These are phyloP conservation scores for Pseudofabraea citricarpa DNA, from an alignment of 2,329 filamentous ascomycete species.

Conservation along the genomic window DNA sequence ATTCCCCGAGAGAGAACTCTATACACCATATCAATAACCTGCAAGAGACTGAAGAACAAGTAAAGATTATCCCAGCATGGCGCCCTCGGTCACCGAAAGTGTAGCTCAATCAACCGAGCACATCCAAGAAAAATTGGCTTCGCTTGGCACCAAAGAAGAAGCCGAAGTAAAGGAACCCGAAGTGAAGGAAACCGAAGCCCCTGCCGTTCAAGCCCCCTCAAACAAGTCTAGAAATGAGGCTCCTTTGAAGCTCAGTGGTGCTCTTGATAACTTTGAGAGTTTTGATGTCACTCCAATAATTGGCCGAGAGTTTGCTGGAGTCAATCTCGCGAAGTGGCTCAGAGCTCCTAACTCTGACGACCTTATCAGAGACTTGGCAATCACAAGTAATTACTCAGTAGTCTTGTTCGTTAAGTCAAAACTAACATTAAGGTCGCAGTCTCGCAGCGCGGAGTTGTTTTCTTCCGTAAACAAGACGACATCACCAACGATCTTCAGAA, in stretches of 20 bases:
- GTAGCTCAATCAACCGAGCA: slow-evolving; percentile 16
- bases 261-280: slow-evolving; percentile 21
- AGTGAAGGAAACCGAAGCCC: slow-evolving; percentile 8
- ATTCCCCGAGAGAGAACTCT: background rate
- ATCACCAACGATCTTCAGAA: slow-evolving; percentile 62
- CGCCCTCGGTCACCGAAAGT: slow-evolving; percentile 21
- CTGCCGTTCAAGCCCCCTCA: slow-evolving; percentile 15
- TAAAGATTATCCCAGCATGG: slow-evolving; percentile 12
- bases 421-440: too few relatives aligned
- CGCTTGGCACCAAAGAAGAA: slow-evolving; percentile 3
- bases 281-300: slow-evolving; percentile 41
- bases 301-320: slow-evolving; percentile 37
- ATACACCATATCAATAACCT: background rate
- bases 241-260: slow-evolving; percentile 23
- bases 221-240: slow-evolving; percentile 13
- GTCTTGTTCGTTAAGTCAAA: too few relatives aligned
- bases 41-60: background rate
- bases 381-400: slow-evolving; percentile 32
- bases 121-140: slow-evolving; percentile 19
- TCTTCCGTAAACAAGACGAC: slow-evolving; percentile 61
- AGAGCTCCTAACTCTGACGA: slow-evolving; percentile 41
- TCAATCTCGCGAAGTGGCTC: slow-evolving; percentile 41
- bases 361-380: slow-evolving; percentile 43
- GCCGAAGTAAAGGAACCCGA: slow-evolving; percentile 3
- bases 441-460: slow-evolving; percentile 64